phyloP scores from a whole-genome alignment of 2,329 filamentous ascomycete genomes.

The Colletotrichum spinosum region DNA sequence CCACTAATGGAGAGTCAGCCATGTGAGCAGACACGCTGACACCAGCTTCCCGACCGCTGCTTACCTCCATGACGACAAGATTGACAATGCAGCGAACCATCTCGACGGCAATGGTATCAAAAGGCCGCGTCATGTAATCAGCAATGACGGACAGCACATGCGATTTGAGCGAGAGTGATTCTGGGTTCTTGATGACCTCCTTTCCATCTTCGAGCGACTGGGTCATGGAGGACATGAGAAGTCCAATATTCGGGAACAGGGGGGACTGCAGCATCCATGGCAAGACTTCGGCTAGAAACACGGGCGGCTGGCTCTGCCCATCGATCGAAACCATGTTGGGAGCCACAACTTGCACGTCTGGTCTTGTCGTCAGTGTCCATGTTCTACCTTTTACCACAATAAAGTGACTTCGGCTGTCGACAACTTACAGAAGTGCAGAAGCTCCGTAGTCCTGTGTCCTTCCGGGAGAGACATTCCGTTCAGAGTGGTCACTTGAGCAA shows the following conservation, averaged over 20 bases:
- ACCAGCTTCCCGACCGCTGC: not conserved
- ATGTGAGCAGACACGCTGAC: not conserved
- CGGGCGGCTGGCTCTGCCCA: conserved; percentile 40
- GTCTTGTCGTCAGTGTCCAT: not conserved
- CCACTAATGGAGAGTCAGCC: conserved; percentile 28
- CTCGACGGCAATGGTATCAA: conserved; percentile 41
- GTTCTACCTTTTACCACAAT: too few relatives aligned
- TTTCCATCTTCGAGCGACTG: conserved; percentile 40
- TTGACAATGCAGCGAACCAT: conserved; percentile 45
- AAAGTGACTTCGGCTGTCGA: not conserved
- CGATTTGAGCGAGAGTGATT: conserved; percentile 43
- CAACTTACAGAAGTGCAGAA: conserved; percentile 44
- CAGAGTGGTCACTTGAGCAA: conserved; percentile 51
- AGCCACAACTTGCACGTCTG: conserved; percentile 43
- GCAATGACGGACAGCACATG: conserved; percentile 45
- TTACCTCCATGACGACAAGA: conserved; percentile 46
- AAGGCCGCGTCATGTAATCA: conserved; percentile 39
- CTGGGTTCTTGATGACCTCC: conserved; percentile 40
- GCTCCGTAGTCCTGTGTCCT: conserved; percentile 40
- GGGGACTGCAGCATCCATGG: conserved; percentile 47
- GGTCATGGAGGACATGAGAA: conserved; percentile 46
- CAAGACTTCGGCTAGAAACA: conserved; percentile 42
- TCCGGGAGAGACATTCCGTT: conserved; percentile 44
- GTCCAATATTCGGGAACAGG: conserved; percentile 43
- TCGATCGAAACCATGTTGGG: conserved; percentile 47